phyloP scores from a whole-genome alignment of 2,329 filamentous ascomycete genomes.

The Exophiala sp. region DNA sequence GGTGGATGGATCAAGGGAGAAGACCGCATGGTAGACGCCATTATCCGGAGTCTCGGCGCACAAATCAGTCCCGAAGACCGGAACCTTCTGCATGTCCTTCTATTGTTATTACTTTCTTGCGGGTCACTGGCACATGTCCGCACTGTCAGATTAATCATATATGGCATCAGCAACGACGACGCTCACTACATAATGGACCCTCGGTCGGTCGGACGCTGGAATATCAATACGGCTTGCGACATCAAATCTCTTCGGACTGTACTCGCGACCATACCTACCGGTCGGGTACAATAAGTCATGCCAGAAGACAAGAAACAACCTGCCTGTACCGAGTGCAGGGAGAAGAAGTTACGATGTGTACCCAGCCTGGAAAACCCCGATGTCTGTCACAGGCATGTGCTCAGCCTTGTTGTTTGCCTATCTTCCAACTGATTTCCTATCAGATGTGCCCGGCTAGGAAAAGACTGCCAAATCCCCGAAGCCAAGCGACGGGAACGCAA shows the following conservation, averaged over 20 bases:
- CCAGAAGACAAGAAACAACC: conserved; percentile 15
- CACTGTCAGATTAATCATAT: background rate
- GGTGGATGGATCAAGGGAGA: background rate
- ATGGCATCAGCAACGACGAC: no score
- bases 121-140: background rate
- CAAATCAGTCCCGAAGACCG: background rate
- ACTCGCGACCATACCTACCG: background rate
- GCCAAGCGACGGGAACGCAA: conserved; percentile 19
- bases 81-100: background rate
- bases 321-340: conserved; percentile 14
- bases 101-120: background rate
- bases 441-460: conserved; percentile 15
- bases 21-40: background rate
- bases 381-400: conserved; percentile 9
- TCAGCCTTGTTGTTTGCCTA: background rate
- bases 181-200: no score
- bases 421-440: background rate
- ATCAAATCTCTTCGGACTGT: background rate
- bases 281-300: background rate
- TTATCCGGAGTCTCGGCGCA: background rate
- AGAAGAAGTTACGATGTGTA: conserved; percentile 18
- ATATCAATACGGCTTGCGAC: background rate
- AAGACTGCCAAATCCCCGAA: conserved; percentile 15
- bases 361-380: conserved; percentile 6
- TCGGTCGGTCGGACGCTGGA: background rate